phyloP scores from a whole-genome alignment of 2,329 filamentous ascomycete species.

The Fusarium heterosporum region DNA sequence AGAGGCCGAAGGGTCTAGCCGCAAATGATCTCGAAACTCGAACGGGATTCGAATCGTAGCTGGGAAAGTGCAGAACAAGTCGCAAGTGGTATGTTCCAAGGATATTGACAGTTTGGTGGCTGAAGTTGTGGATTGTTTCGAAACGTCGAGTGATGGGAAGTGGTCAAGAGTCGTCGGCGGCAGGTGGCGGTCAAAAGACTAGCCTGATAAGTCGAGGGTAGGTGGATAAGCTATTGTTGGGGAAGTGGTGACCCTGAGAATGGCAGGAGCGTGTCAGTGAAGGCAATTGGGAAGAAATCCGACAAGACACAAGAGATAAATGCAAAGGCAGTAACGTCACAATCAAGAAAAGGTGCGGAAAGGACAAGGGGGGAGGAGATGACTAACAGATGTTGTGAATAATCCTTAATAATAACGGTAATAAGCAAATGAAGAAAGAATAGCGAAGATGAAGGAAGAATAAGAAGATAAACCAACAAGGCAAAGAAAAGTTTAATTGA shows the following conservation, averaged over 20 bases:
- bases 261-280: conserved; percentile 21
- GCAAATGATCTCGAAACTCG: conserved; percentile 19
- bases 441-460: conserved; percentile 8
- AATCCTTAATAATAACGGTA: conserved; percentile 1
- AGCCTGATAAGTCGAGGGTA: conserved; percentile 25
- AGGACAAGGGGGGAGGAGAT: conserved; percentile 5
- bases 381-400: conserved; percentile 21
- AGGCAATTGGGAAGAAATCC: conserved; percentile 11
- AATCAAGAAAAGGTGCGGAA: conserved; percentile 19
- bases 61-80: conserved; percentile 7
- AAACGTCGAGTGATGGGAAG: conserved; percentile 19
- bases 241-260: conserved; percentile 20
- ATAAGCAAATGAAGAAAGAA: conserved; percentile 4
- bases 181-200: conserved; percentile 38
- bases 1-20: conserved; percentile 39
- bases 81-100: conserved; percentile 3
- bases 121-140: conserved; percentile 6
- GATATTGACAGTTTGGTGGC: conserved; percentile 20
- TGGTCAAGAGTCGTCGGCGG: conserved; percentile 16
- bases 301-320: conserved; percentile 14
- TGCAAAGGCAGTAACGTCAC: conserved; percentile 25
- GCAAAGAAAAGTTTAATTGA: conserved; percentile 14
- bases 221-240: conserved; percentile 5
- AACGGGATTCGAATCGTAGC: conserved; percentile 26
- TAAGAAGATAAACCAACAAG: conserved; percentile 13